Conservation (phyloP, 768 basidiomycete genomes). For the Sporobolomyces roseus region DNA sequence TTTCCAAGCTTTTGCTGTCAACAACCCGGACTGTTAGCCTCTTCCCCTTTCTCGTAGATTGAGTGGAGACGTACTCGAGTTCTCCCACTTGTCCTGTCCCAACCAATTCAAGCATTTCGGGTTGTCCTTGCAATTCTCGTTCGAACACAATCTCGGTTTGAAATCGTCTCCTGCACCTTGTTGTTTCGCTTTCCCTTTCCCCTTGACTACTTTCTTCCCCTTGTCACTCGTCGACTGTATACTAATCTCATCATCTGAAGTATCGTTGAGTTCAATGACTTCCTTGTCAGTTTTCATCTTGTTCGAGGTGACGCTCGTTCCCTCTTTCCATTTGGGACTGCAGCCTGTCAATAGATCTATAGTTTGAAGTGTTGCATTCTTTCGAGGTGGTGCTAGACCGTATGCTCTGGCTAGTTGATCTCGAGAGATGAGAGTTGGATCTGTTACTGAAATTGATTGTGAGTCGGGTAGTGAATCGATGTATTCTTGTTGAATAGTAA, state of each 20-base stretch:
- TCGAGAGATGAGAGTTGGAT: slow-evolving; percentile 5
- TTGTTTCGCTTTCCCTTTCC: slow-evolving; percentile 27
- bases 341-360: slow-evolving; percentile 11
- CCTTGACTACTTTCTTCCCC: slow-evolving; percentile 1
- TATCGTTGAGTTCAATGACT: slow-evolving; percentile 8
- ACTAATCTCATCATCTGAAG: slow-evolving; percentile 14
- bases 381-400: slow-evolving; percentile 18
- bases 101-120: slow-evolving; percentile 84
- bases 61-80: slow-evolving; percentile 44
- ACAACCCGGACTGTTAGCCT: too few species aligned
- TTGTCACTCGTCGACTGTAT: too few species aligned
- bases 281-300: not conserved
- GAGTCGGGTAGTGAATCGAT: not conserved
- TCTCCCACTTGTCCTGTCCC: slow-evolving; percentile 75
- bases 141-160: slow-evolving; percentile 21
- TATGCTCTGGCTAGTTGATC: slow-evolving; percentile 19
- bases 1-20: slow-evolving; percentile 56
- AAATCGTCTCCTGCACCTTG: not conserved
- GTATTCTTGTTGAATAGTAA: slow-evolving; percentile 8
- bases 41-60: too few species aligned
- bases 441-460: not conserved
- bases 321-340: slow-evolving; percentile 3
- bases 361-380: not conserved
- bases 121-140: slow-evolving; percentile 62
- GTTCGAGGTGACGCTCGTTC: too few species aligned